phyloP scores from a whole-genome alignment of 495 filamentous ascomycete genomes.

The Aspergillus coremiiformis region DNA sequence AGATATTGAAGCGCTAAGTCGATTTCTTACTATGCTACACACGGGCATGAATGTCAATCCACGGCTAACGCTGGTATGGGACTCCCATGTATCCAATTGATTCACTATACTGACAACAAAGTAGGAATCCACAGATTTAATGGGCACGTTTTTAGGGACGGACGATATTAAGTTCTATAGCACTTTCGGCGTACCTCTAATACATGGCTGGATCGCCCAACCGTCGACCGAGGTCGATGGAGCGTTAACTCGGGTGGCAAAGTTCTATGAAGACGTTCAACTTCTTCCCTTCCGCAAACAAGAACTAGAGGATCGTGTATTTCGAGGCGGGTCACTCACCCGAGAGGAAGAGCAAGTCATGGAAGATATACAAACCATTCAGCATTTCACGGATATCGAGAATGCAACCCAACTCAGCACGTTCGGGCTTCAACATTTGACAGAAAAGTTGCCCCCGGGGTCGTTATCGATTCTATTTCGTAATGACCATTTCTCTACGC shows the following conservation, averaged over 20 bases:
- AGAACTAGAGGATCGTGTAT: slow-evolving; percentile 75
- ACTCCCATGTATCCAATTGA: slow-evolving; percentile 29
- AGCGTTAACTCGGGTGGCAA: slow-evolving; percentile 63
- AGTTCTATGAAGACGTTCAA: slow-evolving; percentile 84
- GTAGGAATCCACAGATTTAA: slow-evolving; percentile 40
- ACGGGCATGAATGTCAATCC: slow-evolving; percentile 99
- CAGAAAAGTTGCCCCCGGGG: slow-evolving; percentile 56
- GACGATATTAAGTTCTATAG: slow-evolving; percentile 78
- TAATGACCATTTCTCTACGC: slow-evolving; percentile 92
- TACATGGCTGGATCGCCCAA: slow-evolving; percentile 88
- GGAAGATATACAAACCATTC: slow-evolving; percentile 73
- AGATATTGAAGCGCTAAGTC: slow-evolving; percentile 79
- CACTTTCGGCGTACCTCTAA: slow-evolving; percentile 76
- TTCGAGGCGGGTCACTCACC: slow-evolving; percentile 40
- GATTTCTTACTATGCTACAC: slow-evolving; percentile 80
- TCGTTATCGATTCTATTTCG: slow-evolving; percentile 84
- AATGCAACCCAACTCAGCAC: slow-evolving; percentile 82
- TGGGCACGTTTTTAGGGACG: slow-evolving; percentile 74
- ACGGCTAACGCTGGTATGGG: slow-evolving; percentile 55
- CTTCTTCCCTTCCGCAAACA: slow-evolving; percentile 80
- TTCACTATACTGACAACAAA: slow-evolving; percentile 9
- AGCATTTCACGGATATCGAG: slow-evolving; percentile 61
- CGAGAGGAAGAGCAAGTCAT: slow-evolving; percentile 64
- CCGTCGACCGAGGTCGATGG: slow-evolving; percentile 53
- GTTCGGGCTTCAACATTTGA: slow-evolving; percentile 68